Base-by-base conservation (phyloP, 306 rosid species). In the Phaseolus lunatus region DNA sequence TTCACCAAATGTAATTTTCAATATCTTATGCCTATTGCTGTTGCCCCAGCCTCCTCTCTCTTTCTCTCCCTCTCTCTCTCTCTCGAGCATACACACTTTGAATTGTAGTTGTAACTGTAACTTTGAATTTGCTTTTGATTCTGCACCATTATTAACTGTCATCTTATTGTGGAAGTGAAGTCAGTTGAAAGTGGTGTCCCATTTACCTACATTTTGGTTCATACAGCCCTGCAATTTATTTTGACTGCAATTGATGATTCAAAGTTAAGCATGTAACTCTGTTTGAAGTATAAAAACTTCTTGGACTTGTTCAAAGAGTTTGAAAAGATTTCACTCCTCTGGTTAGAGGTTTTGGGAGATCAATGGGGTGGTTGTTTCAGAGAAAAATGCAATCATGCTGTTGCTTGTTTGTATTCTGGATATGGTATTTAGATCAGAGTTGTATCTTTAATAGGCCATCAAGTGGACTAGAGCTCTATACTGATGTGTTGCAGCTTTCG, bases 1-100 rank as follows among this genome's bases (percentile, higher is more conserved):
- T 84, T 83, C 92, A 64, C 80, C 58, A 26, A 84, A 84, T 82
- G 98, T 94, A 89, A 92, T 83, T 84, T 82, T 63, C 85, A 31
- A 50, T 74, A 26, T 82, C 78, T 86, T 82, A 77, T 70, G 49
- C 73, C 80, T 75, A 85, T 63, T 26, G 14, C 48, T 78, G 68
- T 68, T 59, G 62, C 49, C 41, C 27, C 24, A 41, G 10, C 43
- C 39, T 49, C 53, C 53, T 68, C 63, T 43, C 47, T 58, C 73
- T 2, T 37, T 3, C 12, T 9, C 43, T 33, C 52, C 50, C 72
- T 43, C 52, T 57, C 72, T 43, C 52, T 57, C 72, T 67, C 56
- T 43, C 52, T 57, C 72, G 4, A 24, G 2, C 64, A 5, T 31
- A 31, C 19, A 62, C 52, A 29, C 65, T 65, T 19, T 15, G 35